Evolutionary conservation across 345 rosid species (phyloP).

Genomic region (Aegle marmelos): DNA sequence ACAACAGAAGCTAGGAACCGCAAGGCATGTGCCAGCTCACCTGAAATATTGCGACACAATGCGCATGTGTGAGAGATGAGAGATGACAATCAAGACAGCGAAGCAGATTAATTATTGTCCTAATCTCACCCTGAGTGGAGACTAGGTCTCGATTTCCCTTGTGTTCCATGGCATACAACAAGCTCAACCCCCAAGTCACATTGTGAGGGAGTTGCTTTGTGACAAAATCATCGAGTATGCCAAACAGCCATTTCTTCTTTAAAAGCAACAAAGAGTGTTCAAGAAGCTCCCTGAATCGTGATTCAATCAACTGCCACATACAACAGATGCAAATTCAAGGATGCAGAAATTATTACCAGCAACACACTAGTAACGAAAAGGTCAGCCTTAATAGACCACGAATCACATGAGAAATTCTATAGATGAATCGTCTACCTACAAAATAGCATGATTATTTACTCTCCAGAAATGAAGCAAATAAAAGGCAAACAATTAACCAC

Average conservation of each 20-base stretch:
- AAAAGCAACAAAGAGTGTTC: conserved; percentile 76
- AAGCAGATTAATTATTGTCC: background rate
- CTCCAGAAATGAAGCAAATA: background rate
- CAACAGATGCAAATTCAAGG: background rate
- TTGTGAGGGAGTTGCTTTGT: conserved; percentile 98
- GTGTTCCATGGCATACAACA: conserved; percentile 91
- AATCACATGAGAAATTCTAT: conserved; percentile 1
- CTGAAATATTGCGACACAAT: conserved; percentile 36
- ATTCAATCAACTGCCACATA: conserved; percentile 74
- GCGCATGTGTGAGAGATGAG: background rate
- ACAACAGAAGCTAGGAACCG: conserved; percentile 97
- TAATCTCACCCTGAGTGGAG: conserved; percentile 76
- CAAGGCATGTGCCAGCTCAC: conserved; percentile 93
- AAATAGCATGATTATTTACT: background rate
- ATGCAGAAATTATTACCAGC: background rate
- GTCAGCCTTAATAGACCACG: background rate
- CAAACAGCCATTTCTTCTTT: conserved; percentile 91
- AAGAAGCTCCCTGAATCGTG: conserved; percentile 81
- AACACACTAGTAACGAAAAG: background rate
- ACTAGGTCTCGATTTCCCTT: conserved; percentile 76
- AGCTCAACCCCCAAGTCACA: conserved; percentile 97
- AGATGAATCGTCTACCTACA: background rate
- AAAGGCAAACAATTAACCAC: background rate
- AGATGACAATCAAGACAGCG: conserved; percentile 1
- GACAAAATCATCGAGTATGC: conserved; percentile 87